Percentiles rank a stretch among this genome's conserved stretches.
Conservation (phyloP, 2,329 filamentous ascomycete genomes). For the Coleophoma eucalyptorum region DNA sequence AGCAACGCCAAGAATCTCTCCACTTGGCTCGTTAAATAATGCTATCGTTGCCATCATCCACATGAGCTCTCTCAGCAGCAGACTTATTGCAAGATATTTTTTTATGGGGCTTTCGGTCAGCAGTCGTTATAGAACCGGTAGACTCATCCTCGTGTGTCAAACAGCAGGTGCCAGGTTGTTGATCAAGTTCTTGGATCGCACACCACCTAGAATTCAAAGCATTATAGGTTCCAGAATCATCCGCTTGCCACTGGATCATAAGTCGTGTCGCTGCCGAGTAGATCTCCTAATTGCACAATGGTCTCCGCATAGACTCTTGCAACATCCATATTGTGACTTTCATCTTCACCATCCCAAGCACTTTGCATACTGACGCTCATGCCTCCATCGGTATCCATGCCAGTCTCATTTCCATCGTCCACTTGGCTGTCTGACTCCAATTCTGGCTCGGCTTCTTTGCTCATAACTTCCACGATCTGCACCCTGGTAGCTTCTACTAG, state of each 20-base stretch:
- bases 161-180: no score
- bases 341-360: slow-evolving; percentile 36
- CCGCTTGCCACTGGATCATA: slow-evolving; percentile 7
- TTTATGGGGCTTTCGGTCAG: no score
- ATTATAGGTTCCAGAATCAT: neutral
- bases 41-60: no score
- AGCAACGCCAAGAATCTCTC: no score
- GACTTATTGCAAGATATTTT: no score
- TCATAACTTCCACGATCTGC: slow-evolving; percentile 65
- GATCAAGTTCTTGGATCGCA: no score
- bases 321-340: slow-evolving; percentile 65
- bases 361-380: slow-evolving; percentile 27
- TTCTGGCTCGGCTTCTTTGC: slow-evolving; percentile 43
- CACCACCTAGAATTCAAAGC: neutral
- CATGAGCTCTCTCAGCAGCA: no score
- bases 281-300: slow-evolving; percentile 68
- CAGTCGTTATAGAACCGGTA: no score
- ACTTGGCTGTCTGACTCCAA: slow-evolving; percentile 30
- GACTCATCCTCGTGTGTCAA: no score
- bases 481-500: slow-evolving; percentile 74
- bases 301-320: slow-evolving; percentile 78
- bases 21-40: no score
- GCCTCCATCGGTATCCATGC: slow-evolving; percentile 23
- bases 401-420: slow-evolving; percentile 32
- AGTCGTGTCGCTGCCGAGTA: slow-evolving; percentile 39